Evolutionary conservation across 2,329 filamentous ascomycete genomes (phyloP).

Genomic region (Penicillium sp.): DNA sequence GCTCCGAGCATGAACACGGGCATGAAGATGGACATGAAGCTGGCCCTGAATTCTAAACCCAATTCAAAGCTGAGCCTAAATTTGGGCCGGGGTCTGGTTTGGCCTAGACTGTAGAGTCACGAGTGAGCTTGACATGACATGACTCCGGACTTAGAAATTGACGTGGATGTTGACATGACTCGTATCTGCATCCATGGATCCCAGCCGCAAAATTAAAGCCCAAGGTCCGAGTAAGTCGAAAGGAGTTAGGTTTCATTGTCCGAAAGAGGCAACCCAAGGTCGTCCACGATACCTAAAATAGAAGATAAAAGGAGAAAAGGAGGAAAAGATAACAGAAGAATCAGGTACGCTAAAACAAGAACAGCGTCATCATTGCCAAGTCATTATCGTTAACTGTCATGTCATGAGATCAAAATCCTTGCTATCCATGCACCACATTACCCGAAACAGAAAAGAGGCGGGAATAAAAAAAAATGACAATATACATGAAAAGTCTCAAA

Average conservation of each 20-base stretch:
- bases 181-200: not conserved
- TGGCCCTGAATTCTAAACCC: not conserved
- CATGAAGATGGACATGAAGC: not conserved
- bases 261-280: no score
- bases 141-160: not conserved
- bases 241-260: not conserved
- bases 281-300: not conserved
- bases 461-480: not conserved
- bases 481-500: not conserved
- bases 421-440: not conserved
- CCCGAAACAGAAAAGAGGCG: not conserved
- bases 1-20: not conserved
- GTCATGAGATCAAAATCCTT: not conserved
- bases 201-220: not conserved
- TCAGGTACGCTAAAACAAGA: not conserved
- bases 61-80: not conserved
- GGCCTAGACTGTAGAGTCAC: not conserved
- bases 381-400: constrained; percentile 5
- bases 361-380: constrained; percentile 5
- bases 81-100: not conserved
- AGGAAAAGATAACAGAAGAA: not conserved
- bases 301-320: not conserved
- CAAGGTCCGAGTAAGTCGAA: not conserved
- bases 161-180: not conserved
- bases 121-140: not conserved